These are phyloP conservation scores for Scedosporium aurantiacum DNA, from an alignment of 2,329 filamentous ascomycete genomes.

Conservation along the genomic window DNA sequence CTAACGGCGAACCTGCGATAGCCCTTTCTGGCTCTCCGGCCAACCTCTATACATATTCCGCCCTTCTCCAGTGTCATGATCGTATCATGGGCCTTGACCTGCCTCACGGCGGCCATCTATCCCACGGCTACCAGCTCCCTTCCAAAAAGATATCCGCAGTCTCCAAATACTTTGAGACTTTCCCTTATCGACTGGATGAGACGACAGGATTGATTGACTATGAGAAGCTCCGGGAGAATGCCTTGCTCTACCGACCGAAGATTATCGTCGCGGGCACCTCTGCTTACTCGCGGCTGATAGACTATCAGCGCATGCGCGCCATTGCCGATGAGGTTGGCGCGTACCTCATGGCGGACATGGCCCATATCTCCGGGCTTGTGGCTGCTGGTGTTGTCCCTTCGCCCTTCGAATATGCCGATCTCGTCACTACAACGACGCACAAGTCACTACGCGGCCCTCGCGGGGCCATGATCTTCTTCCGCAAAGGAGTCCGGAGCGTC, in stretches of 20 bases:
- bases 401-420: conserved; percentile 81
- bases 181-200: conserved; percentile 88
- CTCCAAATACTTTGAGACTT: conserved; percentile 97
- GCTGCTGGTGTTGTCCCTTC: conserved; percentile 84
- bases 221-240: conserved; percentile 75
- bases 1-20: neutral
- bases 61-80: conserved; percentile 83
- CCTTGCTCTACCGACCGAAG: conserved; percentile 85
- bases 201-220: conserved; percentile 93
- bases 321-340: conserved; percentile 86
- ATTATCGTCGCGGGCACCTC: conserved; percentile 90
- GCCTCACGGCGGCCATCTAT: conserved; percentile 90
- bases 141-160: conserved; percentile 94
- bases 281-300: conserved; percentile 90
- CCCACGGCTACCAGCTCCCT: conserved; percentile 94
- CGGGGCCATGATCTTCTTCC: conserved; percentile 97
- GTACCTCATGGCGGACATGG: conserved; percentile 93
- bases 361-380: conserved; percentile 89
- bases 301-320: conserved; percentile 84
- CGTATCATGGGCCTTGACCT: conserved; percentile 95
- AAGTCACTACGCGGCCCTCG: conserved; percentile 92
- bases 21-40: conserved; percentile 65
- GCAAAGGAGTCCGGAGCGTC: conserved; percentile 74
- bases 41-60: conserved; percentile 91
- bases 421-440: conserved; percentile 96